phyloP scores from a whole-genome alignment of 176 grass and related monocot species.

The Juncus effusus region DNA sequence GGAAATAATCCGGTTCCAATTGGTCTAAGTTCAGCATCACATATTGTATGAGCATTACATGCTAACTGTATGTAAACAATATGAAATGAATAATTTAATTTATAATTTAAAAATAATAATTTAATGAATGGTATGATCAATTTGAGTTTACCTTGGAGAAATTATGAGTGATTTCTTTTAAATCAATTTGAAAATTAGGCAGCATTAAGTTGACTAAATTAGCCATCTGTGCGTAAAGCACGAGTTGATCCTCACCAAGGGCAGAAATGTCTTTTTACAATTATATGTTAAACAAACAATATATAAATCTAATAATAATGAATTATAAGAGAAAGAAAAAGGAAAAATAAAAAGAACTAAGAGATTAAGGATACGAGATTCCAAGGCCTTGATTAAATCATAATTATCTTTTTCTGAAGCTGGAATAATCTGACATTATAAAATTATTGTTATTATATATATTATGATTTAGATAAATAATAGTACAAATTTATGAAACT shows the following conservation, averaged over 20 bases:
- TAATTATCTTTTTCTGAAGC: constrained; percentile 60
- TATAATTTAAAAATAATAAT: constrained; percentile 1
- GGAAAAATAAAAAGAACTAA: neutral
- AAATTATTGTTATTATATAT: constrained; percentile 9
- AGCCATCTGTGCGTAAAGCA: constrained; percentile 89
- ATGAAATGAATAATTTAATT: constrained; percentile 12
- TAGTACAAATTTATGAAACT: no score
- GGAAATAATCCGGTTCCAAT: constrained; percentile 82
- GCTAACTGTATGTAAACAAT: constrained; percentile 53
- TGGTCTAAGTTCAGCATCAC: constrained; percentile 81
- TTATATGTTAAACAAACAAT: constrained; percentile 36
- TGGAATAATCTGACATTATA: constrained; percentile 56
- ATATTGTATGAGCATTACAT: constrained; percentile 97
- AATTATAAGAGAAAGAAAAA: neutral
- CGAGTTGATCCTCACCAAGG: constrained; percentile 67
- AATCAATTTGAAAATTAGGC: constrained; percentile 60
- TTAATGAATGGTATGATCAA: neutral
- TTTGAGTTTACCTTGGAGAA: constrained; percentile 72
- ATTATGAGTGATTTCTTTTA: constrained; percentile 65
- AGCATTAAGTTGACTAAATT: constrained; percentile 74
- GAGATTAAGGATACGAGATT: constrained; percentile 71
- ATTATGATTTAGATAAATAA: no score
- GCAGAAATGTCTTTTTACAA: constrained; percentile 55
- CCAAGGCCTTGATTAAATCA: constrained; percentile 58
- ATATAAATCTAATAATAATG: neutral